phyloP scores from a whole-genome alignment of 495 filamentous ascomycete species.

The Daldinia concentrica region DNA sequence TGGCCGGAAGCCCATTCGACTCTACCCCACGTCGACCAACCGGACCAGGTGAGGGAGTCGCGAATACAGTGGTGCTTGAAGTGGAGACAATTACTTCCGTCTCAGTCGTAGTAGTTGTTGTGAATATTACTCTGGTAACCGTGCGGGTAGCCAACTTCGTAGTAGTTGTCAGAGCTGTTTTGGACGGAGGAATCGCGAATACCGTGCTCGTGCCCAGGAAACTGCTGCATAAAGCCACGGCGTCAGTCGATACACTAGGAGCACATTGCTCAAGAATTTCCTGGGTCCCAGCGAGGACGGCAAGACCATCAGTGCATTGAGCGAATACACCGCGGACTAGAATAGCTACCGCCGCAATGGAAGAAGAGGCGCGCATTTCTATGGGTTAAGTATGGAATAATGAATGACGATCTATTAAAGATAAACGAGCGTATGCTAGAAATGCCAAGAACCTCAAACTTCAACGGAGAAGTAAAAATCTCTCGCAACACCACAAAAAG shows the following conservation, averaged over 20 bases:
- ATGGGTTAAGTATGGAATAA: neutral
- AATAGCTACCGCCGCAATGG: neutral
- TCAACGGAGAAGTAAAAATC: neutral
- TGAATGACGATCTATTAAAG: neutral
- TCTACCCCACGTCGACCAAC: neutral
- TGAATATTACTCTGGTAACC: neutral
- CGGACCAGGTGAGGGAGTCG: conserved; percentile 16
- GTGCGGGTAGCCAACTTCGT: neutral
- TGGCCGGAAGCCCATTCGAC: neutral
- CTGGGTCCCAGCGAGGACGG: neutral
- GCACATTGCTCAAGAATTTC: neutral
- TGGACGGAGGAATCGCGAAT: neutral
- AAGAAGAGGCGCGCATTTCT: neutral
- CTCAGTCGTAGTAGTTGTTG: conserved; percentile 7
- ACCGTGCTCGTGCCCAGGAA: neutral
- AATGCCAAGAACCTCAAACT: neutral
- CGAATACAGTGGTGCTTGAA: conserved; percentile 11
- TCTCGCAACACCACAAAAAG: neutral
- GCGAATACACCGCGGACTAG: neutral
- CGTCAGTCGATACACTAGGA: neutral
- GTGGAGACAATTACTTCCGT: conserved; percentile 17
- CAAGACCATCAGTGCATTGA: neutral
- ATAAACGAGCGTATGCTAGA: neutral
- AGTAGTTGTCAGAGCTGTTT: neutral
- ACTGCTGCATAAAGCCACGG: neutral